phyloP scores from a whole-genome alignment of 768 basidiomycete species.

The Galerina marginata region DNA sequence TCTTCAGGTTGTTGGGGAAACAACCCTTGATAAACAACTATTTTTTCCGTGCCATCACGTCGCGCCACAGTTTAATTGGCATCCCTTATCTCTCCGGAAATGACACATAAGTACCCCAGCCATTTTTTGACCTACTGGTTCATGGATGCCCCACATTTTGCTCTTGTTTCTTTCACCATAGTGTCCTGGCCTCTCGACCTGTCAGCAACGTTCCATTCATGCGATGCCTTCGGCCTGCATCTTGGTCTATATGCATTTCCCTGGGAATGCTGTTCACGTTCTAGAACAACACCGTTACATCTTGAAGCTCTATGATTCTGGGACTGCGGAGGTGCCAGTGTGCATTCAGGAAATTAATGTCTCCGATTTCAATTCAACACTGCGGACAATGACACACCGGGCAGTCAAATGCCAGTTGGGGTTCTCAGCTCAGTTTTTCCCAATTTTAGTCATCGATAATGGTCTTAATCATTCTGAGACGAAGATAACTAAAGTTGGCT shows the following conservation, averaged over 20 bases:
- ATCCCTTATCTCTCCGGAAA: conserved; percentile 13
- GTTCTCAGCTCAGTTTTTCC: too few relatives aligned
- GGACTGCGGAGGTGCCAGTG: conserved; percentile 8
- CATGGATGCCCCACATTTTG: neutral
- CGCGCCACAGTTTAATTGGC: conserved; percentile 11
- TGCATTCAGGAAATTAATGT: neutral
- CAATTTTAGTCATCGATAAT: too few relatives aligned
- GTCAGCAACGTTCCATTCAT: too few relatives aligned
- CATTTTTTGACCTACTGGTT: neutral
- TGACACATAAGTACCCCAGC: conserved; percentile 10
- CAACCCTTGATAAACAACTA: conserved; percentile 8
- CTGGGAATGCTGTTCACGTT: too few relatives aligned
- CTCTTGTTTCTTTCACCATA: neutral
- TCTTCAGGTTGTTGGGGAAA: neutral
- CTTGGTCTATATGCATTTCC: too few relatives aligned
- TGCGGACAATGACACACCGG: neutral
- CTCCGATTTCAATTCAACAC: neutral
- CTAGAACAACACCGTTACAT: too few relatives aligned
- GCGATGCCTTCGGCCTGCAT: too few relatives aligned
- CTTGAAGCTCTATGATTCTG: too few relatives aligned
- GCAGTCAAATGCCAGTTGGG: neutral
- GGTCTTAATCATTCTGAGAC: too few relatives aligned
- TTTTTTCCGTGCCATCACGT: conserved; percentile 14
- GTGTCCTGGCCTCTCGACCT: neutral
- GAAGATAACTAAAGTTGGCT: too few relatives aligned